Conservation (phyloP, 345 rosid genomes). For the Brassica cretica region DNA sequence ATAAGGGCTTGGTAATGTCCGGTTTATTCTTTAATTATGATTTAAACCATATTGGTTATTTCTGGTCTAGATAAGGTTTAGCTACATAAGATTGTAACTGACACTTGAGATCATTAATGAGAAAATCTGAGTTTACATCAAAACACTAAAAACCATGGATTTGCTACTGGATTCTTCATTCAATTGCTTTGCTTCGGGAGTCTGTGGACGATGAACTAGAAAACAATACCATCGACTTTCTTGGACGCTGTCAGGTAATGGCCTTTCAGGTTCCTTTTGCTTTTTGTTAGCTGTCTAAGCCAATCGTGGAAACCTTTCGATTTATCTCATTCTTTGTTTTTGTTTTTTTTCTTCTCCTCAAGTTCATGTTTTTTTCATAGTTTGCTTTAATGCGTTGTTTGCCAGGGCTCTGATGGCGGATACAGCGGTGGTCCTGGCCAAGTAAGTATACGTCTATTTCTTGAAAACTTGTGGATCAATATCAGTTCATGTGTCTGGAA, state of each 20-base stretch:
- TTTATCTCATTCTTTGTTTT: neutral
- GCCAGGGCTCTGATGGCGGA: conserved; percentile 81
- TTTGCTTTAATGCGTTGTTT: conserved; percentile 4
- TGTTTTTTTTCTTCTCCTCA: neutral
- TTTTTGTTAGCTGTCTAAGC: neutral
- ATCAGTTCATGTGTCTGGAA: neutral
- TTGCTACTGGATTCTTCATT: conserved; percentile 95
- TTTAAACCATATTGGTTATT: no score
- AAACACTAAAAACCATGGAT: no score
- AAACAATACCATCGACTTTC: conserved; percentile 59
- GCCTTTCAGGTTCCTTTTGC: neutral
- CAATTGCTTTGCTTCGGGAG: conserved; percentile 78
- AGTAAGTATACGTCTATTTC: conserved; percentile 53
- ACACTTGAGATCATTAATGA: no score
- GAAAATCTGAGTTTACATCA: no score
- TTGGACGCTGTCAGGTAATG: conserved; percentile 77
- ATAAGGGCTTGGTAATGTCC: no score
- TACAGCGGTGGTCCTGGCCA: conserved; percentile 98
- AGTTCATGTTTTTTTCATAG: neutral
- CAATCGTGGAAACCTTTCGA: neutral
- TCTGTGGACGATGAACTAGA: conserved; percentile 57
- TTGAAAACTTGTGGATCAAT: conserved; percentile 1
- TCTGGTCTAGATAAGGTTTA: no score
- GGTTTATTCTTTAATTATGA: no score
- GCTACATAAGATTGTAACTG: no score